These are phyloP conservation scores for Alternaria brassicicola DNA, from an alignment of 2,329 filamentous ascomycete species.

Conservation along the genomic window DNA sequence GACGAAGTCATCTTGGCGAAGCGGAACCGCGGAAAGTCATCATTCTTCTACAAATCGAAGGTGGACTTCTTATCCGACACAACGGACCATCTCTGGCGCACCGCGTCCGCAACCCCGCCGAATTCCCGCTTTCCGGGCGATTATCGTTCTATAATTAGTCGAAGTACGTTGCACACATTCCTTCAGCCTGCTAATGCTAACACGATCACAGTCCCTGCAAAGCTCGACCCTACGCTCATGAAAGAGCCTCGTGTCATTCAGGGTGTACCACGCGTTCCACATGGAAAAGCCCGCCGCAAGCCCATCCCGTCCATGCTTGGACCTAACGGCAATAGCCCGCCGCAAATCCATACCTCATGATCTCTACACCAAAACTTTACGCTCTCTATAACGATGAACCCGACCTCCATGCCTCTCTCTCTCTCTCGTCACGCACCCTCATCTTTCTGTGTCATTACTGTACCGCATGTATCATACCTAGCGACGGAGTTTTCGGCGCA, in stretches of 20 bases:
- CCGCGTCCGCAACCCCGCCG: conserved; percentile 63
- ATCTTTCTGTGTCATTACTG: conserved; percentile 13
- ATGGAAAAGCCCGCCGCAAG: conserved; percentile 56
- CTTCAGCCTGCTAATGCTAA: conserved; percentile 35
- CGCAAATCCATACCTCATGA: conserved; percentile 40
- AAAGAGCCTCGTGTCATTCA: conserved; percentile 89
- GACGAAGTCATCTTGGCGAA: conserved; percentile 86
- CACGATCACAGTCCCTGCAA: conserved; percentile 73
- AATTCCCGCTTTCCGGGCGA: conserved; percentile 61
- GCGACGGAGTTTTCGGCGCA: conserved; percentile 42
- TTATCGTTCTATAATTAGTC: conserved; percentile 57
- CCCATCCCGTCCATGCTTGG: conserved; percentile 54
- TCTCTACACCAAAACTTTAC: conserved; percentile 12
- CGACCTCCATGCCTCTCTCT: conserved; percentile 23
- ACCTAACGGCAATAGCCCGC: conserved; percentile 29
- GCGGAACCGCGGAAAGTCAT: conserved; percentile 69
- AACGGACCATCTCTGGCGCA: conserved; percentile 80
- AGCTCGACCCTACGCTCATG: conserved; percentile 85
- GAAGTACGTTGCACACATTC: conserved; percentile 49
- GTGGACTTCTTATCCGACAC: conserved; percentile 71
- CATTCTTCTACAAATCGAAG: conserved; percentile 66
- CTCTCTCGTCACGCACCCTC: conserved; percentile 11
- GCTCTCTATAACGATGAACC: conserved; percentile 24
- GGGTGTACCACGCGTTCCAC: conserved; percentile 72
- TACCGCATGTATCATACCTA: conserved; percentile 40